Evolutionary conservation across 352 stramenopile genomes (phyloP).

Genomic region (Phytophthora kernoviae): DNA sequence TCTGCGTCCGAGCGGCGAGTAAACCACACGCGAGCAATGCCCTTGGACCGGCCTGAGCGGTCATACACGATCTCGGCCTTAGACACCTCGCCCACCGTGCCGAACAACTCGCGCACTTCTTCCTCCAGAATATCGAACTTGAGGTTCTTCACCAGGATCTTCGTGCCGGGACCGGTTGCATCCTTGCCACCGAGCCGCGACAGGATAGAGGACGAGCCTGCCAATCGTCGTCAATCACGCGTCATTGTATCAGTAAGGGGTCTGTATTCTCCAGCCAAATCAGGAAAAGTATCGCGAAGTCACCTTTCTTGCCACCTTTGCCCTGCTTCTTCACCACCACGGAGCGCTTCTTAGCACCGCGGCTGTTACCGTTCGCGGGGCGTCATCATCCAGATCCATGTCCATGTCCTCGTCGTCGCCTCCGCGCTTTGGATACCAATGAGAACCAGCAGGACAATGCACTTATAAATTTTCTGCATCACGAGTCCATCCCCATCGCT

Average conservation of each 20-base stretch:
- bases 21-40: slow-evolving; percentile 82
- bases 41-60: slow-evolving; percentile 81
- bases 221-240: slow-evolving; percentile 11
- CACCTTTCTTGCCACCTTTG: slow-evolving; percentile 71
- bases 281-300: neutral
- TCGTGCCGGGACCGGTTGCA: slow-evolving; percentile 48
- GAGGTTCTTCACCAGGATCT: slow-evolving; percentile 86
- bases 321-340: slow-evolving; percentile 51
- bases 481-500: slow-evolving; percentile 19
- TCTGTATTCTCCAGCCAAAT: neutral
- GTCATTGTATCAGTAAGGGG: slow-evolving; percentile 10
- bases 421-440: slow-evolving; percentile 41
- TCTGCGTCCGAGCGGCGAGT: slow-evolving; percentile 65
- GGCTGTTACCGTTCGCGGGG: slow-evolving; percentile 30
- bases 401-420: slow-evolving; percentile 65
- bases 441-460: slow-evolving; percentile 30
- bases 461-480: slow-evolving; percentile 36
- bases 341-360: slow-evolving; percentile 53
- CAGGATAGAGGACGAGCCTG: slow-evolving; percentile 61
- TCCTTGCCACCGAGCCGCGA: slow-evolving; percentile 67
- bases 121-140: slow-evolving; percentile 87
- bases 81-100: slow-evolving; percentile 73
- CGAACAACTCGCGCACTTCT: slow-evolving; percentile 81
- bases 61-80: slow-evolving; percentile 87
- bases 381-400: slow-evolving; percentile 58